Base-by-base conservation (phyloP, 148 eudicot genomes). In the Diospyros lotus region DNA sequence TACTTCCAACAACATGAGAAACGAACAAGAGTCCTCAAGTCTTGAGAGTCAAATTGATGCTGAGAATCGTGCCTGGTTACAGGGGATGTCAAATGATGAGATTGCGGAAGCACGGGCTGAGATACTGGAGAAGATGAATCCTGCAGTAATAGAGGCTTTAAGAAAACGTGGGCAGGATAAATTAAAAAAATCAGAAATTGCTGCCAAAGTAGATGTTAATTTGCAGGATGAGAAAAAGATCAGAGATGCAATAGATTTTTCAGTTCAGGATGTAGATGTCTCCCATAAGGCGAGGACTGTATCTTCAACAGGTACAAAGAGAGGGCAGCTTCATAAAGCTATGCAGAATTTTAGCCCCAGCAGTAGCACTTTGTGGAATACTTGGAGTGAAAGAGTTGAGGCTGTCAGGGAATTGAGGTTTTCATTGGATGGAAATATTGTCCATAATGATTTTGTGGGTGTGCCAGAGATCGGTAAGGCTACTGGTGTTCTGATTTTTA, bases 61-160 rank as follows among this genome's bases (percentile, higher is more conserved):
- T 74, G 99, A 95, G 82, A 95, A 93, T 82, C 88, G 87, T 73
- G 90, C 85, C 56, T 79, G 81, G 45, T 72, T 95, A 68, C 81
- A 82, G 65, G 78, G 65, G 56, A 93, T 95, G 99, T 90, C 99
- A 64, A 72, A 86, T 66, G 94, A 89, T 74, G 97, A 93, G 80
- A 88, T 95, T 83, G 88, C 90, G 64, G 98, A 93, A 81, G 98
- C 99, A 58, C 94, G 86, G 72, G 87, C 81, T 80, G 97, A 93
- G 77, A 77, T 95, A 83, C 75, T 72, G 79, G 80, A 80, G 58
- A 90, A 82, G 82, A 73, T 94, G 70, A 90, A 80, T 77, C 97
- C 98, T 52, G 84, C 77, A 64, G 42, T 90, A 69, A 76, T 94
- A 50, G 75, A 86, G 55, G 80, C 82, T 3, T 76, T 94, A 66